Evolutionary conservation across 2,329 filamentous ascomycete species (phyloP), one percentile per base, ranked within the genome.

Genomic region (Arthroderma sp.): DNA sequence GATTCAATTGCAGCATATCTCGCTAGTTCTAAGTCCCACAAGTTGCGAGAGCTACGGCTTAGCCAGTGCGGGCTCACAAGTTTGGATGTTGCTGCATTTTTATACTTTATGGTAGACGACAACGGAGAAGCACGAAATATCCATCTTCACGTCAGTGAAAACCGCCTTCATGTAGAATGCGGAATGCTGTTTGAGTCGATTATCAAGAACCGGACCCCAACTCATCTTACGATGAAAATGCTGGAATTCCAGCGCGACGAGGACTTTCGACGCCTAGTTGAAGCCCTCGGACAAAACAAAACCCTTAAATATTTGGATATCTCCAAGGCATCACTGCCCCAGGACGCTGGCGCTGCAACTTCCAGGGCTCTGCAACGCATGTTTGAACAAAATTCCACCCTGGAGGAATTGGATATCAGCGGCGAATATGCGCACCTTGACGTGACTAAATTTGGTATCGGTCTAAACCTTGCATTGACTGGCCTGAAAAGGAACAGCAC

Each of bases 401-500:
- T 85, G 2, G 70, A 79, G 52, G 78, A 78, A 56, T 63, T 85
- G 8, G 77, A 84, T 56, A 79, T 85, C 38, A 83, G 80, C 28
- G 81, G 81, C 6, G 81, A 84, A 54, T 78, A 80, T 51, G 80
- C 81, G 4, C 75, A 82, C 53, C 60, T 85, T n/a, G 81, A 84
- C 54, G 78, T 78, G 3, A 79, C 79, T 3, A 74, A 78, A 40
- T 77, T 84, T 50, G 81, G 81, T 10, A 76, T 79, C 45, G 80
- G 80, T 2, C 70, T 85, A 48, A 83, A 82, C 53, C 68, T 76
- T 43, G 79, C 81, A 11, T 62, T 85, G 47, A 71, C 70, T 11
- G 80, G 80, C 4, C 61, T 85, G 49, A 78, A 78, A 55, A 68
- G 71, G 46, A 85, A 85, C 56, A 73, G 64, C 30, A 72, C 76